Base-by-base conservation (phyloP, 192 early-diverging fungal species). In the Rhizophagus clarus region DNA sequence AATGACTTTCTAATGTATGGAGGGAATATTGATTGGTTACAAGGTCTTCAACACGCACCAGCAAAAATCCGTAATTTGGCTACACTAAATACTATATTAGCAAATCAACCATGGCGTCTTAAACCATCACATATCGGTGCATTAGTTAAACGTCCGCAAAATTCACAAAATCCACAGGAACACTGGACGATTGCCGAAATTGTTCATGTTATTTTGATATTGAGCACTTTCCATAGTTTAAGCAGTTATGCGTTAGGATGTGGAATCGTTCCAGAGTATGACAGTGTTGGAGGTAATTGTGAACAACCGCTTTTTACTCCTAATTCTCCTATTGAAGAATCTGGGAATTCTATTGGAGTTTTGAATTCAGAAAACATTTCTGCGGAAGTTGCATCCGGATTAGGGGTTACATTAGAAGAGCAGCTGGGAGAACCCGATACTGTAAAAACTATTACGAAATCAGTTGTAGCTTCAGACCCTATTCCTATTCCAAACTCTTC, bases 251-350 rank as follows among this genome's bases (percentile, higher is more conserved):
- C 87, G 8, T 79, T 89, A 2, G 83, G 87, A 12, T 89, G 86
- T 37, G 89, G 89, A 6, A 87, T 91, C 26, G 82, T 88, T 0
- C 89, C 89, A 0, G 89, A 91, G 61, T 82, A 87, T 12, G 89
- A 91, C 72, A 88, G 85, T 83, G 79, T 81, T 14, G 88, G 89
- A 20, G 89, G 89, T 3, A n/a, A 70, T 70, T 67, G 24, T 67
- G 29, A 31, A 12, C 63, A 14, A 87, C 79, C 17, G 63, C 80
- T 45, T 79, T 82, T 28, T 78, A 82, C 67, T 81, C 24, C 42
- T 66, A 67, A 77, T 75, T 32, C 7, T 79, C 22, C 79, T 72
- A 42, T 7, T 76, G 73, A 49, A 60, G 67, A 69, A 29, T 42
- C 28, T 4, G 72, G 24, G 5, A 9, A 10, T 56, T 61, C 73